phyloP scores from a whole-genome alignment of 805 yeast species.

The Brettanomyces bruxellensis region DNA sequence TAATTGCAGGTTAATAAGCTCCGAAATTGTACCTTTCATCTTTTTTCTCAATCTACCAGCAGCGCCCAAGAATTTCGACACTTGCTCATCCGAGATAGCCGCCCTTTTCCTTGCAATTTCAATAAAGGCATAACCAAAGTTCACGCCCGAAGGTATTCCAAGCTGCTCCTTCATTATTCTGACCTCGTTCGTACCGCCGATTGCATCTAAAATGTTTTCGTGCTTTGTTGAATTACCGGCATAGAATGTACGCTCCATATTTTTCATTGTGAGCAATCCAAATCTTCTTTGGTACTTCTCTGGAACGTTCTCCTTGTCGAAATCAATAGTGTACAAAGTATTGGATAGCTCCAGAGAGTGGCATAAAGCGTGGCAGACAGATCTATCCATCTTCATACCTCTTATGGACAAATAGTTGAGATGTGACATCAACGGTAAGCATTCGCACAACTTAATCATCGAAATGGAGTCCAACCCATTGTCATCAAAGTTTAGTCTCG shows the following conservation, averaged over 20 bases:
- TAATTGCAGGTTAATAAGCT: conserved; percentile 49
- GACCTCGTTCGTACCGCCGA: conserved; percentile 9
- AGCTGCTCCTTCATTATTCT: conserved; percentile 4
- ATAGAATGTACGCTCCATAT: conserved; percentile 56
- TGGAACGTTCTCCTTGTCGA: conserved; percentile 56
- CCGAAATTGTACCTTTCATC: conserved; percentile 42
- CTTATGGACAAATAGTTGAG: conserved; percentile 61
- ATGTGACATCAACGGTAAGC: conserved; percentile 57
- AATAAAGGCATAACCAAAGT: conserved; percentile 16
- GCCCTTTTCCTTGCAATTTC: conserved; percentile 12
- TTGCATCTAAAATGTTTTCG: conserved; percentile 4
- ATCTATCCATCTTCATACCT: conserved; percentile 53
- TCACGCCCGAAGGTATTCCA: conserved; percentile 3
- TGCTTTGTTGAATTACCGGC: conserved; percentile 5
- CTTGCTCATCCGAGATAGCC: conserved; percentile 9
- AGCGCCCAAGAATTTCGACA: conserved; percentile 27
- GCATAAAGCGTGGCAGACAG: conserved; percentile 57
- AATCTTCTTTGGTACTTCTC: conserved; percentile 57
- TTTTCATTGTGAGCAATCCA: conserved; percentile 73
- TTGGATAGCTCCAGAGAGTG: conserved; percentile 60
- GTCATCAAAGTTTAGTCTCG: conserved; percentile 63
- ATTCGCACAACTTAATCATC: conserved; percentile 52
- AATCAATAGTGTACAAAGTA: conserved; percentile 57
- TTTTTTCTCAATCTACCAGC: conserved; percentile 30
- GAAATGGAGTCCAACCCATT: conserved; percentile 51